A percentile compares a stretch with the other conserved stretches of the same genome.
Conservation (phyloP, 2,329 filamentous ascomycete genomes). For the Aspergillus hortae region DNA sequence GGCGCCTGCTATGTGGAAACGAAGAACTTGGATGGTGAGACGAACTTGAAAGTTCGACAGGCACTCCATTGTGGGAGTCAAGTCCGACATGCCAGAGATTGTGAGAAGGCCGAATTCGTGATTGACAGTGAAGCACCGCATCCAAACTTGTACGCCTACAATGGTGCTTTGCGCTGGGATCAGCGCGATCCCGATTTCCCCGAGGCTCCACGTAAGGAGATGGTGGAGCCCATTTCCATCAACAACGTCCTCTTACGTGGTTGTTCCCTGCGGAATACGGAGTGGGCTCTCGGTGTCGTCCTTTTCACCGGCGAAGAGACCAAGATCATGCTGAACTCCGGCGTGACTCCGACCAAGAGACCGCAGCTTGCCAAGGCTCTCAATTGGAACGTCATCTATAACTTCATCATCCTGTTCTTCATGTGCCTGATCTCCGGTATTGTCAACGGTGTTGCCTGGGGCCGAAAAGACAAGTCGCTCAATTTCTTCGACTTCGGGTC, state of each 20-base stretch:
- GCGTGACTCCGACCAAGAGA: constrained; percentile 90
- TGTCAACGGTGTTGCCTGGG: constrained; percentile 80
- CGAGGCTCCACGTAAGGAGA: constrained; percentile 63
- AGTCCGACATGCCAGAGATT: constrained; percentile 85
- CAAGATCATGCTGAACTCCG: constrained; percentile 99
- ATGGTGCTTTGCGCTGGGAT: constrained; percentile 80
- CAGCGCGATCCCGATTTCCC: constrained; percentile 65
- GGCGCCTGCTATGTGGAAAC: constrained; percentile 97
- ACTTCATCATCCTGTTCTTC: constrained; percentile 81
- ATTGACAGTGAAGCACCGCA: constrained; percentile 91
- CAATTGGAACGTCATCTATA: constrained; percentile 97
- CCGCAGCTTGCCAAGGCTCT: constrained; percentile 86
- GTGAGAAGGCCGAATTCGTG: constrained; percentile 80
- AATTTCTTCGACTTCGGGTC: constrained; percentile 82
- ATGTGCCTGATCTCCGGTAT: constrained; percentile 88
- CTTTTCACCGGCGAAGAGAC: constrained; percentile 94
- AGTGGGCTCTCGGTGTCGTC: constrained; percentile 91
- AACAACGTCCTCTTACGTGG: constrained; percentile 94
- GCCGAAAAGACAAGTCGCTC: constrained; percentile 67
- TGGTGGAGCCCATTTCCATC: constrained; percentile 90
- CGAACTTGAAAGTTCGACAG: constrained; percentile 91
- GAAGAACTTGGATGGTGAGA: constrained; percentile 96
- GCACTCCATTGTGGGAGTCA: constrained; percentile 79
- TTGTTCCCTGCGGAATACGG: constrained; percentile 89
- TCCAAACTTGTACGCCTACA: constrained; percentile 93